Evolutionary conservation across 176 grass and related monocot genomes (phyloP).

Genomic region (Pontederia paniculata): DNA sequence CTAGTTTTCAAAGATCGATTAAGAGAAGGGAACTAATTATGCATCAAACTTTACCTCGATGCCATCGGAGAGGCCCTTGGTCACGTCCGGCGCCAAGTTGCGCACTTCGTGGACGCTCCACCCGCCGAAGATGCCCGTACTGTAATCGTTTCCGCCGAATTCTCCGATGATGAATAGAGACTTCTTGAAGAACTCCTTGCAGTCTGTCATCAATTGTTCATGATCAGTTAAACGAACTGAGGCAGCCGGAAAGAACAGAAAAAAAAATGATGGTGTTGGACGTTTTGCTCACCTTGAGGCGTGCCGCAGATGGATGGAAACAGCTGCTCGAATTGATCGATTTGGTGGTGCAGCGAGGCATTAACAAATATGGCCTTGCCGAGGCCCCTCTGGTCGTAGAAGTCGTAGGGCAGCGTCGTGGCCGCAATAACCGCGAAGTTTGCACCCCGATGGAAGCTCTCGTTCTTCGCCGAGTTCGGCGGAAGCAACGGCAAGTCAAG

Average conservation of each 20-base stretch:
- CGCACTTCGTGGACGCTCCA: constrained; percentile 43
- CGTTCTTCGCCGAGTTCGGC: constrained; percentile 42
- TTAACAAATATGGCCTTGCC: constrained; percentile 51
- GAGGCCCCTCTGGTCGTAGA: constrained; percentile 53
- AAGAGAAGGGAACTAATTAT: too few relatives aligned
- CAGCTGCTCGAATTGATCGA: constrained; percentile 67
- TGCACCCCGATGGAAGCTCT: constrained; percentile 46
- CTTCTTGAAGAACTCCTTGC: constrained; percentile 71
- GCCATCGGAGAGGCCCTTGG: constrained; percentile 48
- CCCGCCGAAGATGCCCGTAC: constrained; percentile 74
- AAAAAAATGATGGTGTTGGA: too few relatives aligned
- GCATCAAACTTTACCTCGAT: constrained; percentile 58
- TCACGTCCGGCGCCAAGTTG: constrained; percentile 52
- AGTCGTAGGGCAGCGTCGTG: constrained; percentile 44
- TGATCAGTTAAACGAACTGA: too few relatives aligned
- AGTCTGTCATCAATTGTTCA: constrained; percentile 33
- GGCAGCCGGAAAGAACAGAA: too few relatives aligned
- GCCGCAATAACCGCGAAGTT: constrained; percentile 91
- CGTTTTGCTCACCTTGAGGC: constrained; percentile 8
- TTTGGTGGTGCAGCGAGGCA: constrained; percentile 47
- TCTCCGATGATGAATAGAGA: constrained; percentile 84
- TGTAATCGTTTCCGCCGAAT: constrained; percentile 97
- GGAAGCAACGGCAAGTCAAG: constrained; percentile 59
- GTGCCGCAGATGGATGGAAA: constrained; percentile 53
- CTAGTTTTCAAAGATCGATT: too few relatives aligned